Evolutionary conservation across 2,329 filamentous ascomycete genomes (phyloP), one percentile per base, ranked within the genome.

Genomic region (Colletotrichum sp.): DNA sequence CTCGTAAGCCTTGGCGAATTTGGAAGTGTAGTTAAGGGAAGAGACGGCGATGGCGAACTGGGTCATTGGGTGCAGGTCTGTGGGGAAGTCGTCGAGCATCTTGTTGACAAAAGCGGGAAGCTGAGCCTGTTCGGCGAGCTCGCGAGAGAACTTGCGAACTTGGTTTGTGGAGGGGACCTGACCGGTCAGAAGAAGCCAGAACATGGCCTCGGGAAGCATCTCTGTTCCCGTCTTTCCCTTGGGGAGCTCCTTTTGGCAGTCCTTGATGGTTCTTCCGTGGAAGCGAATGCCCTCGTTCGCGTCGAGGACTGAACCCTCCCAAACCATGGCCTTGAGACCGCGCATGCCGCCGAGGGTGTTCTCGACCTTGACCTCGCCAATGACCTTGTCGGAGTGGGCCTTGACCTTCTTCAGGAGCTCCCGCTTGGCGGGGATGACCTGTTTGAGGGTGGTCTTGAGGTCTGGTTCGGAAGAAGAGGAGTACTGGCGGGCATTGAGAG

Each of bases 141-240:
- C 94, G 74, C 93, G 92, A 62, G 95, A 98, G 80, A 99, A 93
- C 60, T 87, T 89, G 81, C 96, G 94, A 77, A 97, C 92, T 86
- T 99, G 97, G 77, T 88, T 88, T 27, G 93, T 94, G 2, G 94
- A 95, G 28, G 97, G 97, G 27, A 98, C 94, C 86, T 97, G 91
- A 75, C 97, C 97, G 12, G 97, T 99, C 80, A 99, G 90, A 66
- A 99, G 92, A 56, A 98, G 92, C 97, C 97, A 99, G 91, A 99
- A 99, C 97, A 99, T 99, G 85, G 96, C 93, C 87, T 99, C 97
- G 64, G 97, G 97, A 15, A 98, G 91, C 97, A 98, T 99, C 88
- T 98, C 96, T 8, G 95, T 97, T 81, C 96, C 95, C 4, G 94
- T 92, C 75, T 91, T 95, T 79, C 96, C 97, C 89, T 98, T 98